Conservation (phyloP, 306 rosid genomes). For the Casuarina glauca region DNA sequence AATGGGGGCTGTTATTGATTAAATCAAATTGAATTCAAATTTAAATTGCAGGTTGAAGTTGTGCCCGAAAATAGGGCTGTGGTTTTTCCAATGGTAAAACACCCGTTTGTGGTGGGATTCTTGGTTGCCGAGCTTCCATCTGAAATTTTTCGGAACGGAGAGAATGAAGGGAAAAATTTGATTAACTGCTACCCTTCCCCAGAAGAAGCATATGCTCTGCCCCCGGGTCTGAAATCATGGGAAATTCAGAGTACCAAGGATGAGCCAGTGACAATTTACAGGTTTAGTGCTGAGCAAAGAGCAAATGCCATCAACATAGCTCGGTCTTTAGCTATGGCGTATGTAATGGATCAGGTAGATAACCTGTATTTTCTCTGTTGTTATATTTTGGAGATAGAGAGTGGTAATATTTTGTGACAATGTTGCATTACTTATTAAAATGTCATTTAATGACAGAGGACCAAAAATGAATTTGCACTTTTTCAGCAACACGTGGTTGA, state of each 20-base stretch:
- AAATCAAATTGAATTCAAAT: conserved; percentile 18
- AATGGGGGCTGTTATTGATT: conserved; percentile 5
- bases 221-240: conserved; percentile 50
- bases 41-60: conserved; percentile 55
- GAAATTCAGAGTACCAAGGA: conserved; percentile 43
- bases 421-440: not conserved
- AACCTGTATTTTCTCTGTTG: not conserved
- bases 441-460: not conserved
- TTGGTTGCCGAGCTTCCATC: conserved; percentile 87
- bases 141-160: conserved; percentile 37
- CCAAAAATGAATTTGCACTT: too few species aligned
- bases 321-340: conserved; percentile 81
- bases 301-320: conserved; percentile 76
- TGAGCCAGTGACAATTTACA: conserved; percentile 39
- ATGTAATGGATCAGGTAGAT: conserved; percentile 97
- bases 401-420: not conserved
- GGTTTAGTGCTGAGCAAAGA: conserved; percentile 64
- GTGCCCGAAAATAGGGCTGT: conserved; percentile 70
- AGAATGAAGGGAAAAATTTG: conserved; percentile 41
- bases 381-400: conserved; percentile 8
- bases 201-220: conserved; percentile 48
- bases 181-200: conserved; percentile 24
- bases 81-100: conserved; percentile 90
- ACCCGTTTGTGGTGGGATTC: conserved; percentile 96
- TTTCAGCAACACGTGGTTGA: not conserved